Conservation (phyloP, 208 protist species). For the Acanthamoeba castellanii region DNA sequence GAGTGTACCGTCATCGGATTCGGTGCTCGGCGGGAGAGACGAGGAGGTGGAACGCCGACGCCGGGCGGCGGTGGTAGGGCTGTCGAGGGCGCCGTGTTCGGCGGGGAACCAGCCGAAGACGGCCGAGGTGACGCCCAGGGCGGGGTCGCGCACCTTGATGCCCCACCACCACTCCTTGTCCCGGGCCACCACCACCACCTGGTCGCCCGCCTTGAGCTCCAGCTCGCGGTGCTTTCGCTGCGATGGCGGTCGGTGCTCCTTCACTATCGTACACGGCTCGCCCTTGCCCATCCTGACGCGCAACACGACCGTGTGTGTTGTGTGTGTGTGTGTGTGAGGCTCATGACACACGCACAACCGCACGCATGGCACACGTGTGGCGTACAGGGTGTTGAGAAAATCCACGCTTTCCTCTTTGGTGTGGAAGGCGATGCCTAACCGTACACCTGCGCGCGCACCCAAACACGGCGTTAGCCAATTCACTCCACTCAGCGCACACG, state of each 20-base stretch:
- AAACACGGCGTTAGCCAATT: too few species aligned
- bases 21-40: background rate
- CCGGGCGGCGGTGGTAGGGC: too few species aligned
- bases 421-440: background rate
- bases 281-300: background rate
- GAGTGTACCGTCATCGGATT: background rate
- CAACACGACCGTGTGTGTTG: background rate
- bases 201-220: background rate
- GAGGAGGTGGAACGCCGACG: too few species aligned
- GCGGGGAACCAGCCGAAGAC: background rate
- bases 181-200: background rate
- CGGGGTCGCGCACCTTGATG: background rate
- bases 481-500: background rate
- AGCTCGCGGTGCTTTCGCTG: background rate
- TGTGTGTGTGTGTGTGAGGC: background rate
- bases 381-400: background rate
- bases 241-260: background rate
- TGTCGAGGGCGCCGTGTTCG: background rate
- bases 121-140: background rate
- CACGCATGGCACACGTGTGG: too few species aligned
- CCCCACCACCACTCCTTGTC: conserved; percentile 27
- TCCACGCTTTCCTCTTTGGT: conserved; percentile 13
- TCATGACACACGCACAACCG: background rate
- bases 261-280: background rate
- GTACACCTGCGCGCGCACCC: background rate